Conservation (phyloP, 2,329 filamentous ascomycete species). For the Fusarium longipes region DNA sequence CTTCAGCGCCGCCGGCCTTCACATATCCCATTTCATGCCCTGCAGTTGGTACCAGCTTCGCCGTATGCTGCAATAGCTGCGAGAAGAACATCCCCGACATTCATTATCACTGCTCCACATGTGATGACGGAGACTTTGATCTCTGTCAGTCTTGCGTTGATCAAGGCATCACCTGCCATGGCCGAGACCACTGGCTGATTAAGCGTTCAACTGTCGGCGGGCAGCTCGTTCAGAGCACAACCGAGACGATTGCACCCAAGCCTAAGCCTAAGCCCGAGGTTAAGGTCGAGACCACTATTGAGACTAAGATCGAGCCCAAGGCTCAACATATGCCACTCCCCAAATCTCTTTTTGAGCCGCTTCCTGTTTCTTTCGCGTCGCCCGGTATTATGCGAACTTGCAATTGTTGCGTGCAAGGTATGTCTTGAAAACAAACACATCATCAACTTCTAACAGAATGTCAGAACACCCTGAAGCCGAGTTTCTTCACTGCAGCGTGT, state of each 20-base stretch:
- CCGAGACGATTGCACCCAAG: slow-evolving; percentile 80
- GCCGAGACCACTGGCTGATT: slow-evolving; percentile 89
- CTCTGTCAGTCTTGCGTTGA: slow-evolving; percentile 85
- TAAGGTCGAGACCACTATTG: slow-evolving; percentile 41
- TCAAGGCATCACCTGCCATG: slow-evolving; percentile 79
- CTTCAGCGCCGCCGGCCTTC: neutral
- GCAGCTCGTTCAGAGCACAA: slow-evolving; percentile 84
- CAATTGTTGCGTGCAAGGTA: slow-evolving; percentile 68
- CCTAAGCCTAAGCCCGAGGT: slow-evolving; percentile 39
- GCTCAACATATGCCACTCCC: slow-evolving; percentile 29
- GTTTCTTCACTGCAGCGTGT: slow-evolving; percentile 86
- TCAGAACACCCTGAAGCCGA: slow-evolving; percentile 77
- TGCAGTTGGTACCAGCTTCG: slow-evolving; percentile 62
- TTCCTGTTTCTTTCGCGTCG: slow-evolving; percentile 34
- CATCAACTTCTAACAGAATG: slow-evolving; percentile 14
- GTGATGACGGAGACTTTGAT: slow-evolving; percentile 94
- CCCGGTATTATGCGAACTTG: slow-evolving; percentile 70
- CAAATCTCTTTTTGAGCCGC: slow-evolving; percentile 37
- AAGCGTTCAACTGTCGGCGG: slow-evolving; percentile 87
- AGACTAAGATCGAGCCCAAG: slow-evolving; percentile 40
- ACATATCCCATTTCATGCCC: slow-evolving; percentile 21
- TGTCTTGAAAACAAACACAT: slow-evolving; percentile 6
- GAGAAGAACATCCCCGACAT: slow-evolving; percentile 79
- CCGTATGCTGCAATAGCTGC: slow-evolving; percentile 95
- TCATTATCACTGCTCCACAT: slow-evolving; percentile 95